Percentiles rank a stretch among this genome's conserved stretches.
Conservation (phyloP, 495 filamentous ascomycete genomes). For the Penicillium simplicissimum region DNA sequence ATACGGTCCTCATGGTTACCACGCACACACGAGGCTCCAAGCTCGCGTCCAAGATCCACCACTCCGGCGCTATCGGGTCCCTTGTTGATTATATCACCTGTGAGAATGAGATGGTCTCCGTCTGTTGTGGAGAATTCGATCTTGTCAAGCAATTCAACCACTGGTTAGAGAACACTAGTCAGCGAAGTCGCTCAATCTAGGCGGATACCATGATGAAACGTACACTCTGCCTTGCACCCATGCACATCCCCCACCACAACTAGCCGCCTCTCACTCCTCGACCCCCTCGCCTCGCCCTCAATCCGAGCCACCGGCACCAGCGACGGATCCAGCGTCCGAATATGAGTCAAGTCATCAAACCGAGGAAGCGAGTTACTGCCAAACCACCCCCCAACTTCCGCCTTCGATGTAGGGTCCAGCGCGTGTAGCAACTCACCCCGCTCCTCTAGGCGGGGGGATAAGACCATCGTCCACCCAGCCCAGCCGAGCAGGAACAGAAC, state of each 20-base stretch:
- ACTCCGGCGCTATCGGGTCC: slow-evolving; percentile 83
- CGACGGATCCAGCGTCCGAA: slow-evolving; percentile 40
- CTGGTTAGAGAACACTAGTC: slow-evolving; percentile 24
- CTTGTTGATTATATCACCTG: slow-evolving; percentile 85
- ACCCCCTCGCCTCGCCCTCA: slow-evolving; percentile 8
- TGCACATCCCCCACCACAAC: slow-evolving; percentile 90
- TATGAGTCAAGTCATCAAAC: slow-evolving; percentile 51
- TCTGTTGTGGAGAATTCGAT: slow-evolving; percentile 57
- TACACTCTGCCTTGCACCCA: slow-evolving; percentile 69
- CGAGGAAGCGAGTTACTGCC: slow-evolving; percentile 49
- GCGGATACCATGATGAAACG: slow-evolving; percentile 20
- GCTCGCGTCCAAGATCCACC: slow-evolving; percentile 66
- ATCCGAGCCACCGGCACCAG: slow-evolving; percentile 31
- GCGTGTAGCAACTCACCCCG: slow-evolving; percentile 34
- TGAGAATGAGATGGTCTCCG: slow-evolving; percentile 76
- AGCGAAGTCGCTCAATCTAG: not conserved
- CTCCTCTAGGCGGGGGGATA: slow-evolving; percentile 45
- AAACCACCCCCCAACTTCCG: slow-evolving; percentile 41
- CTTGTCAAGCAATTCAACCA: slow-evolving; percentile 67
- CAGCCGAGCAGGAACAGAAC: slow-evolving; percentile 38
- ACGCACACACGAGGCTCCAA: slow-evolving; percentile 75
- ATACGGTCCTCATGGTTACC: slow-evolving; percentile 94
- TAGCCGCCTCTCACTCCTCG: slow-evolving; percentile 48
- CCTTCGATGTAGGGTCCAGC: slow-evolving; percentile 39
- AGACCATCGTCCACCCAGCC: slow-evolving; percentile 41